Percentiles rank a stretch among this genome's conserved stretches.
Evolutionary conservation across 139 green algal genomes (phyloP).

Genomic region (Deuterostichococcus epilithicus): DNA sequence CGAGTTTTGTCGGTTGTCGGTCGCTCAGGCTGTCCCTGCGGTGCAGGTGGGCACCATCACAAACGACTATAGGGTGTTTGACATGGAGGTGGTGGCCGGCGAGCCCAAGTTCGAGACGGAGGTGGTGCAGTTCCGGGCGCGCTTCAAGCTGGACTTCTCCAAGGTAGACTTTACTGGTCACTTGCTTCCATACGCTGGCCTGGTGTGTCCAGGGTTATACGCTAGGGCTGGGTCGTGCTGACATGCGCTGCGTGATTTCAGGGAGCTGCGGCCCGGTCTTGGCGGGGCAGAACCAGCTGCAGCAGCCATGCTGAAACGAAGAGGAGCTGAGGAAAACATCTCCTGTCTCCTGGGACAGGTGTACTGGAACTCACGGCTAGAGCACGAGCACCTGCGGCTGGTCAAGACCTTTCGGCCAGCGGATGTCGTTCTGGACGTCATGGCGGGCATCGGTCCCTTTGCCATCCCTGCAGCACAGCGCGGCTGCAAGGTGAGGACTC

Average conservation of each 20-base stretch:
- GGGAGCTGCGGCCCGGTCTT: too few relatives aligned
- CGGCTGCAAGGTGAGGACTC: slow-evolving; percentile 62
- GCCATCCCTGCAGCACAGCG: slow-evolving; percentile 81
- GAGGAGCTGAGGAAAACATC: background rate
- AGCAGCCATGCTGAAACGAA: too few relatives aligned
- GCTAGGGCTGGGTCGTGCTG: too few relatives aligned
- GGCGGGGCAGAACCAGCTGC: too few relatives aligned
- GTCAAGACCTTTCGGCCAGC: slow-evolving; percentile 51
- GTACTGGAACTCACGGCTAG: slow-evolving; percentile 98
- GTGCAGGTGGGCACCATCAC: slow-evolving; percentile 71
- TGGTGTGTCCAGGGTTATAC: background rate
- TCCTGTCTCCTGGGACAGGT: slow-evolving; percentile 49
- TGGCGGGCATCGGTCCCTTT: slow-evolving; percentile 96
- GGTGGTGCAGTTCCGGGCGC: slow-evolving; percentile 73
- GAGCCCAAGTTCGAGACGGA: slow-evolving; percentile 41
- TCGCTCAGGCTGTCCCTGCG: too few relatives aligned
- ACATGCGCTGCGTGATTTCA: too few relatives aligned
- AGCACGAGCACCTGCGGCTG: slow-evolving; percentile 90
- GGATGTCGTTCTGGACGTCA: slow-evolving; percentile 79
- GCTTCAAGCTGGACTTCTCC: slow-evolving; percentile 88
- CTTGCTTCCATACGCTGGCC: background rate
- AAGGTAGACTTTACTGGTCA: slow-evolving; percentile 52
- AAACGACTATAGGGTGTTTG: slow-evolving; percentile 92
- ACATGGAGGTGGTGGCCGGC: slow-evolving; percentile 92
- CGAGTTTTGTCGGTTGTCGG: too few relatives aligned